Conservation (phyloP, 345 rosid genomes). For the Cardamine occulta region DNA sequence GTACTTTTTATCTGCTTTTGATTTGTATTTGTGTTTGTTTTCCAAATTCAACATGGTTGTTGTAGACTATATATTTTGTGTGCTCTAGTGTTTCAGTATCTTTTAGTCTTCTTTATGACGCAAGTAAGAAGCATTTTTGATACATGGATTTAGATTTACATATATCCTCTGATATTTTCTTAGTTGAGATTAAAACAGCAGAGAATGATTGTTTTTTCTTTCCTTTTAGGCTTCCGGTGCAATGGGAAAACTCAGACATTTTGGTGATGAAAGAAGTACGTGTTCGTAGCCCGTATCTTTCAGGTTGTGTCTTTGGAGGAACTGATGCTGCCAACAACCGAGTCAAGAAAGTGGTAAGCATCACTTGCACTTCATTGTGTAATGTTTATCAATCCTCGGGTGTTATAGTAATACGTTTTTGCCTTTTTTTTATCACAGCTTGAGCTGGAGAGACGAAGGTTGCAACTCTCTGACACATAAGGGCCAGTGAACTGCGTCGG, state of each 20-base stretch:
- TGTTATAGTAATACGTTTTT: slow-evolving; percentile 22
- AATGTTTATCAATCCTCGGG: slow-evolving; percentile 10
- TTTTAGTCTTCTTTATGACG: slow-evolving; percentile 8
- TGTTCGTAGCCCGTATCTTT: slow-evolving; percentile 83
- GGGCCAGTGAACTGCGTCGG: slow-evolving; percentile 23
- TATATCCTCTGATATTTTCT: not conserved
- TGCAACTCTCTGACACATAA: slow-evolving; percentile 43
- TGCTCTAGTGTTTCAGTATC: slow-evolving; percentile 11
- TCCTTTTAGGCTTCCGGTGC: slow-evolving; percentile 84
- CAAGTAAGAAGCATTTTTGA: not conserved
- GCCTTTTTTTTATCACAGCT: slow-evolving; percentile 21
- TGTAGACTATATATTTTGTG: slow-evolving; percentile 4
- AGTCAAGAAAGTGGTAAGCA: slow-evolving; percentile 95
- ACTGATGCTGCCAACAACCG: slow-evolving; percentile 94
- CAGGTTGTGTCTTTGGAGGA: slow-evolving; percentile 91
- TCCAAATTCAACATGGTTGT: not conserved
- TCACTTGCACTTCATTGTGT: not conserved
- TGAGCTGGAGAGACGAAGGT: slow-evolving; percentile 45
- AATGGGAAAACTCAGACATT: slow-evolving; percentile 91
- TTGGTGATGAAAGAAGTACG: slow-evolving; percentile 95
- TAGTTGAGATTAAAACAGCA: slow-evolving; percentile 1
- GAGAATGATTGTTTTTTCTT: slow-evolving; percentile 6
- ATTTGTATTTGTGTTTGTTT: not conserved
- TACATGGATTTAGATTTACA: not conserved
- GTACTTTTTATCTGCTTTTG: not conserved